Percentiles rank a stretch among this genome's conserved stretches.
phyloP scores from a whole-genome alignment of 2,329 filamentous ascomycete genomes.

The Ceratocystis papillata region DNA sequence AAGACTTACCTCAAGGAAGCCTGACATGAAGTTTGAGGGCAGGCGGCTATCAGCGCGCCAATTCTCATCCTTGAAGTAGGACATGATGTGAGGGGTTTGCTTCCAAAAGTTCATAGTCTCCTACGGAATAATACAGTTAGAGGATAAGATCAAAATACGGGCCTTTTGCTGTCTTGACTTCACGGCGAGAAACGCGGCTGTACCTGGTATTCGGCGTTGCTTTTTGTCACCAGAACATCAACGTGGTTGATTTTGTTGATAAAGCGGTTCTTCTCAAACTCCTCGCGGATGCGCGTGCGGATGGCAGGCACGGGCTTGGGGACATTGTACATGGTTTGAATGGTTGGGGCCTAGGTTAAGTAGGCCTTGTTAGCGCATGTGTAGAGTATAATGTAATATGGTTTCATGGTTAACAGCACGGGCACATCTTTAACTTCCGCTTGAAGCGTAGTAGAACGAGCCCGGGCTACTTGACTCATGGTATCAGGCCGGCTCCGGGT shows the following conservation, averaged over 20 bases:
- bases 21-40: conserved; percentile 82
- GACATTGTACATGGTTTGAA: conserved; percentile 94
- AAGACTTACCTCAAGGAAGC: conserved; percentile 76
- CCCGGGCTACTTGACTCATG: neutral
- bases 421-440: neutral
- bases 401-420: too few relatives aligned
- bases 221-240: conserved; percentile 83
- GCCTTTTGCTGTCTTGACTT: neutral
- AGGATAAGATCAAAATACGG: neutral
- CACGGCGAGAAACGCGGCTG: conserved; percentile 24
- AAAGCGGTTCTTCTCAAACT: conserved; percentile 92
- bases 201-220: conserved; percentile 90
- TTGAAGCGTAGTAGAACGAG: neutral
- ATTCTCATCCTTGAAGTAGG: conserved; percentile 84
- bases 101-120: conserved; percentile 99
- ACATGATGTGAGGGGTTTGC: conserved; percentile 88
- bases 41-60: conserved; percentile 65
- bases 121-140: conserved; percentile 37
- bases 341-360: conserved; percentile 67
- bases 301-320: conserved; percentile 78
- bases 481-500: neutral
- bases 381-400: too few relatives aligned
- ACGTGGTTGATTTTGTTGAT: conserved; percentile 80
- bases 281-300: conserved; percentile 87
- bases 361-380: neutral